Percentiles rank a stretch among this genome's conserved stretches.
These are phyloP conservation scores for Lachancea dasiensis DNA, from an alignment of 805 yeast species.

Conservation along the genomic window DNA sequence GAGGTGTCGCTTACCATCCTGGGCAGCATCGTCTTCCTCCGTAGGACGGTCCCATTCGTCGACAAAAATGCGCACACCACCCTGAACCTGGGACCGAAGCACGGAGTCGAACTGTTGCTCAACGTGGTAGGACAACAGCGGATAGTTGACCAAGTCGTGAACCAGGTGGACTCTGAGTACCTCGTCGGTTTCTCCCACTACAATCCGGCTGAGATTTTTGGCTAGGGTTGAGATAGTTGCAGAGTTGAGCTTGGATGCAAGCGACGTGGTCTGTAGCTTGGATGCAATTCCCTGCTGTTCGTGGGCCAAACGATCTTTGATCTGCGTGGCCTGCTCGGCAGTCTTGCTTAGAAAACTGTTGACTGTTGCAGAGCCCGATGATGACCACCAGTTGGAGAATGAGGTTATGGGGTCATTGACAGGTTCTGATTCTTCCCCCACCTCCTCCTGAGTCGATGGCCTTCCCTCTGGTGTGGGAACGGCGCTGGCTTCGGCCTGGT, in stretches of 20 bases:
- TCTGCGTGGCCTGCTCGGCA: slow-evolving; percentile 39
- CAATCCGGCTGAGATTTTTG: slow-evolving; percentile 28
- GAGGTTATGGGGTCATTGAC: slow-evolving; percentile 59
- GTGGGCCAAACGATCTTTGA: slow-evolving; percentile 33
- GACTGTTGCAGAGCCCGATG: slow-evolving; percentile 60
- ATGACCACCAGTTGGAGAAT: slow-evolving; percentile 69
- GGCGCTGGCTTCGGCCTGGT: neutral
- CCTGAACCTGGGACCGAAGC: slow-evolving; percentile 66
- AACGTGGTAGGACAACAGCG: slow-evolving; percentile 39
- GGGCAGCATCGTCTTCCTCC: slow-evolving; percentile 20
- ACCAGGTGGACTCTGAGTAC: slow-evolving; percentile 55
- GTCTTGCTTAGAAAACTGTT: slow-evolving; percentile 63
- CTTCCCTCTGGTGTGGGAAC: slow-evolving; percentile 16
- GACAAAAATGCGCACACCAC: slow-evolving; percentile 59
- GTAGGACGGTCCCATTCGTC: slow-evolving; percentile 43
- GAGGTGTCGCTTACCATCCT: slow-evolving; percentile 39
- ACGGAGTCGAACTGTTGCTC: slow-evolving; percentile 53
- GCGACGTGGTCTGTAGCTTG: slow-evolving; percentile 30
- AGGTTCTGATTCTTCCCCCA: no score
- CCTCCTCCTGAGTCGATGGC: slow-evolving; percentile 22
- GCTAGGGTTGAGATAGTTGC: slow-evolving; percentile 29
- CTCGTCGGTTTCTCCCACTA: slow-evolving; percentile 42
- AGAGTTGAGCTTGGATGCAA: slow-evolving; percentile 23
- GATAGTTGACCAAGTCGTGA: slow-evolving; percentile 59
- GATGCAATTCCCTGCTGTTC: slow-evolving; percentile 31